Base-by-base conservation (phyloP, 768 basidiomycete species). In the Leccinum subgranulosum region DNA sequence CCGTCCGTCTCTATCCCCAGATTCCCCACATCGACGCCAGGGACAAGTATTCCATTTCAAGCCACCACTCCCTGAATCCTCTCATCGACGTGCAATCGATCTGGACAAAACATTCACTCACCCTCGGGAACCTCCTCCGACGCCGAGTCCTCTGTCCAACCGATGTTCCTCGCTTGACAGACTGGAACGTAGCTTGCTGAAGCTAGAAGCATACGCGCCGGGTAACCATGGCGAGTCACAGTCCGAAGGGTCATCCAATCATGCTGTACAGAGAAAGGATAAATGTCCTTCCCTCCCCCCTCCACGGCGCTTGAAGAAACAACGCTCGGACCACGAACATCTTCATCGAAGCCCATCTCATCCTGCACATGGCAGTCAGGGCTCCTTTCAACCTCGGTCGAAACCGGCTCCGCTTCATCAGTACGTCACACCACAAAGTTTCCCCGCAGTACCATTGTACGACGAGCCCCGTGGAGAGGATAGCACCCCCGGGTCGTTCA, bases 141-240 rank as follows among this genome's bases (percentile, higher is more conserved):
- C 55, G 12, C 21, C 27, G n/a, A 36, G 15, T 14, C 29, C 55
- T 12, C 34, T 56, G 4, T 41, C 57, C 53, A 62, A 67, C 55
- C 66, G 69, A 14, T 65, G 61, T n/a, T 69, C 69, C 23, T 70
- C 73, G 10, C 58, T 75, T 21, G 66, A 71, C 33, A 71, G 71
- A 56, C 61, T 75, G 23, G 71, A 76, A 49, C 52, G 46, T 33
- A 76, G 75, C 61, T 53, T 76, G 46, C 55, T 63, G 21, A 75
- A 71, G 48, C 64, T 75, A 39, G 69, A 72, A 54, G 59, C 66
- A 27, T 65, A 73, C 36, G 68, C 63, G 2, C 72, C 74, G 23
- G 2, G n/a, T 11, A 65, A 64, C 29, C 64, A 66, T 29, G 61
- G 60, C 57, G 62, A 67, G 55, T 68, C 63, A 34, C 64, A 46